Evolutionary conservation across 257 asterid genomes (phyloP).

Genomic region (Solanum appendiculatum): DNA sequence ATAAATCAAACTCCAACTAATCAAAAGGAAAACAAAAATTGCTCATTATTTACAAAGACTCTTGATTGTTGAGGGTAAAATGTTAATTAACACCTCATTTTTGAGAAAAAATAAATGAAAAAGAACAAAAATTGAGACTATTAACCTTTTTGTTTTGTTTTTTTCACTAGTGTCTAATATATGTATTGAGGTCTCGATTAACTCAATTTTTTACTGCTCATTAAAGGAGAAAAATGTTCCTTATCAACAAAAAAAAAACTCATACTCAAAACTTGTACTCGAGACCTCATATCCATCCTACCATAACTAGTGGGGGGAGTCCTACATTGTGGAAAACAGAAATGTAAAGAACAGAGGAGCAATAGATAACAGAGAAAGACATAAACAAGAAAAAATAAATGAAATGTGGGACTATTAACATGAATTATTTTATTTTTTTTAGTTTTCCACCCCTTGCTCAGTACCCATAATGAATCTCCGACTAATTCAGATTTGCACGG

Average conservation of each 20-base stretch:
- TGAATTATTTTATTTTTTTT: not conserved
- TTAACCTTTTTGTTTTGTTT: not conserved
- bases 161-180: no score
- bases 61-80: not conserved
- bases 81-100: not conserved
- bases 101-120: not conserved
- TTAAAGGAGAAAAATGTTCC: not conserved
- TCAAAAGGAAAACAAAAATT: not conserved
- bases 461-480: not conserved
- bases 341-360: not conserved
- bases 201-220: fast-evolving
- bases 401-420: not conserved
- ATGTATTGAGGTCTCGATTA: fast-evolving
- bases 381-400: not conserved
- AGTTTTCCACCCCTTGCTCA: not conserved
- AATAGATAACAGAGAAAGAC: not conserved
- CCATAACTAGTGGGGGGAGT: not conserved
- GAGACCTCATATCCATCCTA: not conserved
- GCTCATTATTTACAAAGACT: not conserved
- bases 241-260: not conserved
- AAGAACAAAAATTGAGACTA: not conserved
- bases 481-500: not conserved
- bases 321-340: not conserved
- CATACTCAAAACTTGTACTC: not conserved
- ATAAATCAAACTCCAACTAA: not conserved